A percentile compares a stretch with the other conserved stretches of the same genome.
These are phyloP conservation scores for Tylopilus sp. DNA, from an alignment of 768 basidiomycete genomes.

Conservation along the genomic window DNA sequence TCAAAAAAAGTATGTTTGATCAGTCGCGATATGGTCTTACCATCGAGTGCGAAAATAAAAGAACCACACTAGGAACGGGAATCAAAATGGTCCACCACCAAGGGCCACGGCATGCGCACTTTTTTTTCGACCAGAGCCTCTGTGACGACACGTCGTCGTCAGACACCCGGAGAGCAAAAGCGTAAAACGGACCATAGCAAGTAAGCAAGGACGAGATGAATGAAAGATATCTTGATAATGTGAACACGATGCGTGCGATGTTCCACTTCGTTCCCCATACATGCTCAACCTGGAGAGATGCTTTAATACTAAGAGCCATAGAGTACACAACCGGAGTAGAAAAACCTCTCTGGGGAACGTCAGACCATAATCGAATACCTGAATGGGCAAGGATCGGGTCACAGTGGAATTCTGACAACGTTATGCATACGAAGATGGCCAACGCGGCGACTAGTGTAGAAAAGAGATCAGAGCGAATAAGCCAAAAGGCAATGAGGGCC, in stretches of 20 bases:
- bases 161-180: not conserved
- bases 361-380: slow-evolving; percentile 23
- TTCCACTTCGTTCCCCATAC: slow-evolving; percentile 26
- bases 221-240: slow-evolving; percentile 27
- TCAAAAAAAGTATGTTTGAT: not conserved
- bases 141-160: not conserved
- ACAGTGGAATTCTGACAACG: not conserved
- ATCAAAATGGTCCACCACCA: not conserved
- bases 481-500: not conserved
- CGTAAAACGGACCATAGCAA: slow-evolving; percentile 14
- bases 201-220: slow-evolving; percentile 17
- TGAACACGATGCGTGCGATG: slow-evolving; percentile 21
- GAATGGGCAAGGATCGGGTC: not conserved
- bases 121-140: slow-evolving; percentile 2
- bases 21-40: not conserved
- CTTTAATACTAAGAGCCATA: slow-evolving; percentile 3
- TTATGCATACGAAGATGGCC: slow-evolving; percentile 13
- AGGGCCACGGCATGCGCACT: slow-evolving; percentile 1
- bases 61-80: slow-evolving; percentile 14
- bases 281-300: slow-evolving; percentile 13
- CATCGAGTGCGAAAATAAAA: slow-evolving; percentile 18
- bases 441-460: slow-evolving; percentile 17
- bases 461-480: not conserved
- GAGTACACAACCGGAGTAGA: not conserved
- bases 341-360: slow-evolving; percentile 23